Conservation (phyloP, 345 rosid species). For the Geranium brycei region DNA sequence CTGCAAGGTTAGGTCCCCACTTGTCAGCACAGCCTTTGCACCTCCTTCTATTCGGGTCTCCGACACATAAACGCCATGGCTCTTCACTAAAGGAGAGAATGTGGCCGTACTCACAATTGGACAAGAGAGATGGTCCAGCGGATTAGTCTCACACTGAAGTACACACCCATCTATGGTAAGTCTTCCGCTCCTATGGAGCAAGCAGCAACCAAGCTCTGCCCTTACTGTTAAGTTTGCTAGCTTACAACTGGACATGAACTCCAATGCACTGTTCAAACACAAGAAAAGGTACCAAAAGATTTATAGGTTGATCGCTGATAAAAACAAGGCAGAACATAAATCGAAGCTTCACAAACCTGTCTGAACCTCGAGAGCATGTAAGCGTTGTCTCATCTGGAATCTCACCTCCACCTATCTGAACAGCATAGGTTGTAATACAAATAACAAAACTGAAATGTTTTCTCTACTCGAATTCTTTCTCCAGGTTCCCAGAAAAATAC, state of each 20-base stretch:
- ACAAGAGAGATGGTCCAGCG: constrained; percentile 79
- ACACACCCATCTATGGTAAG: constrained; percentile 79
- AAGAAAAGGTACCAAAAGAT: constrained; percentile 8
- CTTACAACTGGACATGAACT: constrained; percentile 73
- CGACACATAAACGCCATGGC: constrained; percentile 45
- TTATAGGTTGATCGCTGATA: not conserved
- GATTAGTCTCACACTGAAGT: constrained; percentile 70
- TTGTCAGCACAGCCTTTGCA: constrained; percentile 69
- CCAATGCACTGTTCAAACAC: constrained; percentile 62
- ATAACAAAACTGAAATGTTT: not conserved
- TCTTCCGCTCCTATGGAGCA: constrained; percentile 85
- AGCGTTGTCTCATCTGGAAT: constrained; percentile 79
- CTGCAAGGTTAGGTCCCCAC: constrained; percentile 66
- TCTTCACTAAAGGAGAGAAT: constrained; percentile 23
- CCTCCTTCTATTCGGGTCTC: constrained; percentile 91
- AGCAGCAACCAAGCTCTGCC: constrained; percentile 92
- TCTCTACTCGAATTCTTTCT: not conserved
- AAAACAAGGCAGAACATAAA: not conserved
- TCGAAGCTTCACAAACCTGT: constrained; percentile 45
- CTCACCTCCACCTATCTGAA: constrained; percentile 85
- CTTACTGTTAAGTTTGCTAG: constrained; percentile 67
- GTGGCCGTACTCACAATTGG: constrained; percentile 73
- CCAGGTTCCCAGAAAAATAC: not conserved
- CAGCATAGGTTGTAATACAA: constrained; percentile 19
- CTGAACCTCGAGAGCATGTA: constrained; percentile 79